phyloP scores from a whole-genome alignment of 1,284 basidiomycete species.

The Puccinia coronata region DNA sequence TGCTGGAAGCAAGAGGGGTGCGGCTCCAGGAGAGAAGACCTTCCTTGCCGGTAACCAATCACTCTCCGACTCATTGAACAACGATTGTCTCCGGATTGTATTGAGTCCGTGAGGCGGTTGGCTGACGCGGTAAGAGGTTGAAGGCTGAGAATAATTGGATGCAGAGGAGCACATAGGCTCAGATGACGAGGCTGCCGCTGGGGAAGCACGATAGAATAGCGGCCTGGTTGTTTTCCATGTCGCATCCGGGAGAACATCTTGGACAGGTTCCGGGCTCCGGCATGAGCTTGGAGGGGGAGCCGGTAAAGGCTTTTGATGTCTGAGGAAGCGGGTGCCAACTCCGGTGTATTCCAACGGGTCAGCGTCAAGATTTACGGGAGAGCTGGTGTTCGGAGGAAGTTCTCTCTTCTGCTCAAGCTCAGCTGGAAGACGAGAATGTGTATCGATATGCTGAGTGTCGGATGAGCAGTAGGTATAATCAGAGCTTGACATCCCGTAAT shows the following conservation, averaged over 20 bases:
- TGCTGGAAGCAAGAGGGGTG: conserved; percentile 22
- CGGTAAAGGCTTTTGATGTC: background rate
- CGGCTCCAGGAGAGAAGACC: background rate
- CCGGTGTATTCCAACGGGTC: background rate
- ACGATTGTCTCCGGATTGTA: background rate
- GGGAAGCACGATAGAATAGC: background rate
- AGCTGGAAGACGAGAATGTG: too few relatives aligned
- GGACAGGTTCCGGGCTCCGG: background rate
- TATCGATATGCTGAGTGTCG: background rate
- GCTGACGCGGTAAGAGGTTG: background rate
- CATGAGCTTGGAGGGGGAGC: background rate
- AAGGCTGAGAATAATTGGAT: conserved; percentile 18
- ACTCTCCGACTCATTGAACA: background rate
- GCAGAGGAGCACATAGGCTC: background rate
- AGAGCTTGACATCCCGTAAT: background rate
- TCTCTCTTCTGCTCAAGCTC: background rate
- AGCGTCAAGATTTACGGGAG: background rate
- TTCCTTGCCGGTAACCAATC: conserved; percentile 14
- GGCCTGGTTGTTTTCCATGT: conserved; percentile 1
- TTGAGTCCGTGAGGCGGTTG: background rate
- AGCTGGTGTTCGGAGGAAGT: background rate
- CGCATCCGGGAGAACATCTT: background rate
- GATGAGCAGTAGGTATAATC: background rate
- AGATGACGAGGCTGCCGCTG: background rate
- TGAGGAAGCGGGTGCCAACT: background rate